Evolutionary conservation across 371 early-diverging fungal species (phyloP), one percentile per base, ranked within the genome.

Genomic region (Apophysomyces sp.): DNA sequence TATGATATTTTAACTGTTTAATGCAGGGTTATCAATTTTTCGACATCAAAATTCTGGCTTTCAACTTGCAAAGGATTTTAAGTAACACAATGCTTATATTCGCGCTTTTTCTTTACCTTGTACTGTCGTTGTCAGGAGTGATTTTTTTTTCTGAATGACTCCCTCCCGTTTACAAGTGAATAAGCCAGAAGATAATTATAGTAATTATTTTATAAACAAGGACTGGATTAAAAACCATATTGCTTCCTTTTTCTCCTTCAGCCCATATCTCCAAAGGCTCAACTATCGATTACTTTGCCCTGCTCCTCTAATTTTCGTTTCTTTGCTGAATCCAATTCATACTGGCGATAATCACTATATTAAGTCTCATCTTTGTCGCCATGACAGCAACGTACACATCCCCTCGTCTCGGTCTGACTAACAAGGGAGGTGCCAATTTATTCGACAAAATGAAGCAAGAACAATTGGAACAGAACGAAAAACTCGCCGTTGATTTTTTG

Each of bases 401-500:
- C 28, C 60, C 67, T 55, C 71, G 65, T 26, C 49, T 78, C 18
- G 62, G 68, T 40, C 61, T 71, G 55, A 67, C 80, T 1, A 76
- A 76, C 67, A 70, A 44, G 27, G 49, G 71, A 36, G 74, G 73
- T 28, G 69, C 67, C 11, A 74, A 73, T 30, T 41, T 77, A 29
- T 63, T 63, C 16, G 75, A 68, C 30, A 66, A 62, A 55, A 62
- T 70, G 65, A 72, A 66, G 57, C 67, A 65, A 39, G 73, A 76
- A 44, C 74, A 76, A 55, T 65, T 56, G 28, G 57, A 65, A 21
- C 65, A 66, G 16, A 70, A 80, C 26, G 73, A 77, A 61, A 57
- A 58, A 36, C 55, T 41, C 18, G 80, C 75, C 0, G 56, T 69
- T 44, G 64, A 76, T n/a, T 80, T 73, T 57, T 37, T 80, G 8